Evolutionary conservation across 2,329 filamentous ascomycete species (phyloP), one percentile per base, ranked within the genome.

Genomic region (Aureobasidium lini): DNA sequence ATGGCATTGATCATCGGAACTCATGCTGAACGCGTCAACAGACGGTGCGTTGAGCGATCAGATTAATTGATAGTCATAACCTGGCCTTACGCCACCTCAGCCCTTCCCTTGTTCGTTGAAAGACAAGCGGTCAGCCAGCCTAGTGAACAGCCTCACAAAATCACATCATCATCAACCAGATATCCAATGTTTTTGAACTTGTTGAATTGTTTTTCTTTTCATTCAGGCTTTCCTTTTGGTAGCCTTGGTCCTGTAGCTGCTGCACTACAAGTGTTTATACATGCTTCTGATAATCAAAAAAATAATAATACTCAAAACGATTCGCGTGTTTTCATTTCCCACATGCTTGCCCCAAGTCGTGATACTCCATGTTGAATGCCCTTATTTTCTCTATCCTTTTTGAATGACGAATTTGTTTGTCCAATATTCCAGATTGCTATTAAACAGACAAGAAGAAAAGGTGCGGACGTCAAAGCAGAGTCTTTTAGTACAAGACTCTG

Each of bases 401-500:
- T 44, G 15, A 13, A 2, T 13, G 11, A 23, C 4, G 23, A 23
- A 23, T 23, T 23, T 23, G 23, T 23, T 23, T 23, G 23, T 23
- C 23, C 23, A 23, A 23, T 23, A 23, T 3, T 23, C 23, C 23
- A 23, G 23, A 23, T 23, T 23, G 23, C 23, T 23, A 3, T 23
- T 23, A 3, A 9, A 39, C 28, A 37, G 15, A 39, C 16, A n/a
- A 37, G 23, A 8, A 48, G 9, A 29, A 37, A 29, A 37, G 39
- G 2, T 8, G 18, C 31, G 3, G 23, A 29, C 23, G 23, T 23
- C 23, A 3, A 23, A 23, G 23, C 23, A 2, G 23, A 23, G 23
- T 36, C 34, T 36, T 56, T 39, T 72, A 77, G 66, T 79, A 79
- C 64, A 79, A 66, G 58, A 79, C 76, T 61, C 77, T 70, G 16